Percentiles rank a stretch among this genome's conserved stretches.
These are phyloP conservation scores for Turritis glabra DNA, from an alignment of 345 rosid genomes.

Conservation along the genomic window DNA sequence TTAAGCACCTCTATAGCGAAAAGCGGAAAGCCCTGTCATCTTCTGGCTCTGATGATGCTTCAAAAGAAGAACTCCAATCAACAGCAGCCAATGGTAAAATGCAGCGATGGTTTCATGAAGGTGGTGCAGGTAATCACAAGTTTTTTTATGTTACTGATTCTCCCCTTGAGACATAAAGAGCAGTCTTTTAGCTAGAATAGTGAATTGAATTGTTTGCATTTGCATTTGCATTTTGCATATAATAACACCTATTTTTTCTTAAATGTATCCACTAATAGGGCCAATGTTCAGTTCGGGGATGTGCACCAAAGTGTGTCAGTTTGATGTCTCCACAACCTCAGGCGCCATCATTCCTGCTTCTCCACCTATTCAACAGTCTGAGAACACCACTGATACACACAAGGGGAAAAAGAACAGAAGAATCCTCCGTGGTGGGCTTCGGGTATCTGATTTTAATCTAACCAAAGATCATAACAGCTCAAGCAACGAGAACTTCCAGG, in stretches of 20 bases:
- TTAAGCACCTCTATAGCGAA: constrained; percentile 46
- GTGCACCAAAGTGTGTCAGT: constrained; percentile 86
- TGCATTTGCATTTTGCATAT: not conserved
- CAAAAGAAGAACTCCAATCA: constrained; percentile 61
- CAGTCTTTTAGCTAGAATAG: not conserved
- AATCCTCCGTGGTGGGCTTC: constrained; percentile 51
- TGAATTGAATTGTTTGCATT: constrained; percentile 5
- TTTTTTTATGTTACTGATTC: not conserved
- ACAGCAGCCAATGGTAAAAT: constrained; percentile 58
- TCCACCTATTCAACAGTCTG: constrained; percentile 48
- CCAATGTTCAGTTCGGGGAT: constrained; percentile 84
- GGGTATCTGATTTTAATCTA: constrained; percentile 46
- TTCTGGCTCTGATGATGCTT: constrained; percentile 54
- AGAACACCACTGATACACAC: constrained; percentile 37
- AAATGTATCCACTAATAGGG: constrained; percentile 43
- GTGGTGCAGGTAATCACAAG: constrained; percentile 67
- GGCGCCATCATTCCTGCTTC: constrained; percentile 73
- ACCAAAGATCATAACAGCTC: constrained; percentile 46
- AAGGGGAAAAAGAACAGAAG: constrained; percentile 67
- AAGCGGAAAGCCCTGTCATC: constrained; percentile 55
- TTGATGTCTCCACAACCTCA: constrained; percentile 54
- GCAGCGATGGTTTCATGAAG: constrained; percentile 97
- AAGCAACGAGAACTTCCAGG: constrained; percentile 18
- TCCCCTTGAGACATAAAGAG: not conserved
- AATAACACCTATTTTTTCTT: not conserved